Percentiles rank a stretch among this genome's conserved stretches.
Evolutionary conservation across 805 yeast genomes (phyloP).

Genomic region (Ogataea chonburiensis): DNA sequence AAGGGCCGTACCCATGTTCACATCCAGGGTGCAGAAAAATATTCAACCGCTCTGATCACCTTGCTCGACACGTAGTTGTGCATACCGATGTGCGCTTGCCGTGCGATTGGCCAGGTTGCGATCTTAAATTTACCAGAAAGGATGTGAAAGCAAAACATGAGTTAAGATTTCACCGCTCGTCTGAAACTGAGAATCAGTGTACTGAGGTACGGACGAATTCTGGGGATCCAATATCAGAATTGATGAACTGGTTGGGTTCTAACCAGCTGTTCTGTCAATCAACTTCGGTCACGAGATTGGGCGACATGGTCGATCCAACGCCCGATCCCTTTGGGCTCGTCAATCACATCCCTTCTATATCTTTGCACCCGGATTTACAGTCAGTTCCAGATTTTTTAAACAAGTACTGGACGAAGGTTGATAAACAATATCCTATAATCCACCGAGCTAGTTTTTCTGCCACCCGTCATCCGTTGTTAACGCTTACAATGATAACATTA

Average conservation of each 20-base stretch:
- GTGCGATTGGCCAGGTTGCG: constrained; percentile 49
- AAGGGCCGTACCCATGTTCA: constrained; percentile 33
- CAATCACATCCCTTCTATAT: neutral
- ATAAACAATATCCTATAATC: constrained; percentile 47
- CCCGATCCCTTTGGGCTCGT: neutral
- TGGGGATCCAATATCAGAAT: neutral
- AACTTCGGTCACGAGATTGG: neutral
- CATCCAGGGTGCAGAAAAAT: constrained; percentile 47
- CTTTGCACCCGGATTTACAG: neutral
- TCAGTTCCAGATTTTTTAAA: constrained; percentile 24
- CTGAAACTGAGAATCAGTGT: constrained; percentile 18
- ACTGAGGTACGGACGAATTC: no score
- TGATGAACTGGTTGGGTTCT: neutral
- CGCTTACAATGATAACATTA: constrained; percentile 53
- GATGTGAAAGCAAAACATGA: constrained; percentile 49
- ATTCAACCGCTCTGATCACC: constrained; percentile 57
- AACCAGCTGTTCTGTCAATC: neutral
- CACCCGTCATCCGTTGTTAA: constrained; percentile 46
- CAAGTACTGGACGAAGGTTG: constrained; percentile 53
- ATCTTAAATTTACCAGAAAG: constrained; percentile 50
- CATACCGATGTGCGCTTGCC: constrained; percentile 46
- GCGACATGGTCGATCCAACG: no score
- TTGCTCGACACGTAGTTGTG: constrained; percentile 54
- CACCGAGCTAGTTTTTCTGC: constrained; percentile 52
- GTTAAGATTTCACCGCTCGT: constrained; percentile 37